Evolutionary conservation across 139 green algal species (phyloP).

Genomic region (Pseudopediastrum boryanum): DNA sequence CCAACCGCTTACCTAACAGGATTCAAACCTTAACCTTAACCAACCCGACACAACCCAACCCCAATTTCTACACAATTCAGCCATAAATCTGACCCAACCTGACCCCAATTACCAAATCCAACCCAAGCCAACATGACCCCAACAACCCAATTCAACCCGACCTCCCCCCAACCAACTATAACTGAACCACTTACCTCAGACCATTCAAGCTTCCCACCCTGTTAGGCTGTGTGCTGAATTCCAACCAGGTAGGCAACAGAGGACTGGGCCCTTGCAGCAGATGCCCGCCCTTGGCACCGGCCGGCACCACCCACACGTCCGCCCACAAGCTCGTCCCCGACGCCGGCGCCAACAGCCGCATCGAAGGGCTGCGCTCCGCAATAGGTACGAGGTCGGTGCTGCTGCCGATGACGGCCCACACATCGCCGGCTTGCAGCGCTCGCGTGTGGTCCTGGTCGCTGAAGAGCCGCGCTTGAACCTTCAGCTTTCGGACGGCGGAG

Average conservation of each 20-base stretch:
- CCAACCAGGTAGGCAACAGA: slow-evolving; percentile 78
- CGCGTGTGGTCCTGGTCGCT: slow-evolving; percentile 69
- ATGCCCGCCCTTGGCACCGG: slow-evolving; percentile 46
- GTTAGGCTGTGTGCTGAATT: slow-evolving; percentile 65
- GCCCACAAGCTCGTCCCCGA: slow-evolving; percentile 79
- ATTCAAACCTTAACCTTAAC: too few species aligned
- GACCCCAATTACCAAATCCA: too few species aligned
- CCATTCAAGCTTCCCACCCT: slow-evolving; percentile 15
- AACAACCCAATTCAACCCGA: too few species aligned
- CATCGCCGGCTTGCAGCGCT: slow-evolving; percentile 73
- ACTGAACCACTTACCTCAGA: slow-evolving; percentile 13
- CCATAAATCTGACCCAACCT: too few species aligned
- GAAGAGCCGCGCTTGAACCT: slow-evolving; percentile 65
- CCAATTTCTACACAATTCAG: too few species aligned
- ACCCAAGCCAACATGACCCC: too few species aligned
- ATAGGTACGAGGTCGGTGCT: slow-evolving; percentile 61
- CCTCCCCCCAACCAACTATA: too few species aligned
- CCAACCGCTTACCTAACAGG: too few species aligned
- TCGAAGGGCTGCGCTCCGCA: slow-evolving; percentile 41
- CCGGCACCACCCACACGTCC: slow-evolving; percentile 77
- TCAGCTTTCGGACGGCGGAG: slow-evolving; percentile 47
- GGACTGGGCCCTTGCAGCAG: slow-evolving; percentile 58
- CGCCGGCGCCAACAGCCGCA: slow-evolving; percentile 63
- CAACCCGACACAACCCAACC: too few species aligned
- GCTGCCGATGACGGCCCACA: slow-evolving; percentile 74